Evolutionary conservation across 2,329 filamentous ascomycete genomes (phyloP), one percentile per base, ranked within the genome.

Genomic region (Mollisia scopiformis): DNA sequence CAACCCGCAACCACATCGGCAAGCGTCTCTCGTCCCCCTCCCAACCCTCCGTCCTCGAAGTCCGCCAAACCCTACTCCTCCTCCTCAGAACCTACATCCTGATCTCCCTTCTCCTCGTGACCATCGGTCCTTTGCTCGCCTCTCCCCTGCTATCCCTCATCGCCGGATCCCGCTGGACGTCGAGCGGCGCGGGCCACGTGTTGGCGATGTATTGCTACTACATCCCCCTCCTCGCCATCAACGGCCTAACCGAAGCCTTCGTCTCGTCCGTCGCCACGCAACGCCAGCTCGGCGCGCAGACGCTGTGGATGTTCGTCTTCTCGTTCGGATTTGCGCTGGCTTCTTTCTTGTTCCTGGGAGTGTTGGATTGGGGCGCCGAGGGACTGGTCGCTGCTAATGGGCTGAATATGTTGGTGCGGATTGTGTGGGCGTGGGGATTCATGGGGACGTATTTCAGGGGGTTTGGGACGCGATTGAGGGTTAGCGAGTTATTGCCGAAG

Each of bases 241-340:
- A 99, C 72, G 95, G 95, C 55, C 86, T 98, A 23, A 87, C 90
- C 1, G 95, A 99, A 77, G 92, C 93, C 0, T 98, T 99, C 69
- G 93, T 98, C 16, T 89, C 93, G 0, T 92, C 92, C 2, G 91
- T 96, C 1, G 93, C 94, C 0, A 88, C 85, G 0, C 84, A 92
- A 64, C 76, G 82, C 3, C 84, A 98, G 67, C 84, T 99, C 2
- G n/a, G 87, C 92, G 64, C 76, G 74, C 3, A 99, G 74, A 92
- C 90, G 0, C 74, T 86, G 4, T 95, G 88, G 87, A 98, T 99
- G 94, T 84, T 85, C 3, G 82, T 78, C 1, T 97, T 96, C 73
- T 96, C 92, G 2, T 78, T 83, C 7, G 84, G 85, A 1, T 98
- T 97, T 74, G 91, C 86, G 0, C 77, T 79, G 0, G 87, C 90